A percentile compares a stretch with the other conserved stretches of the same genome.
Conservation (phyloP, 495 filamentous ascomycete genomes). For the Talaromyces wortmannii region DNA sequence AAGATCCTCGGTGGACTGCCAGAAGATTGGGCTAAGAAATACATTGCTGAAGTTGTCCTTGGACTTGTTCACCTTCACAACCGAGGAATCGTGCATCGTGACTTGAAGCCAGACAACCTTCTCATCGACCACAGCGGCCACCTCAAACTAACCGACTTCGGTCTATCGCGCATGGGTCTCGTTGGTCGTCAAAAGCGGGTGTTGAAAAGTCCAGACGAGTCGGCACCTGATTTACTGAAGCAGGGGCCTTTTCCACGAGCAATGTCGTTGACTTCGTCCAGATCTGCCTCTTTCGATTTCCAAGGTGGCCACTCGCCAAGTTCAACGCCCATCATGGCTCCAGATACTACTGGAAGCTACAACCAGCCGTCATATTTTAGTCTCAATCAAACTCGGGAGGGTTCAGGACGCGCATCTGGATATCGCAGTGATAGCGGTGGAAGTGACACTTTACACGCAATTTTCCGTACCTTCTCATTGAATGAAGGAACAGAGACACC, state of each 20-base stretch:
- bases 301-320: conserved; percentile 72
- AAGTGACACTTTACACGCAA: conserved; percentile 75
- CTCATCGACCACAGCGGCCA: conserved; percentile 96
- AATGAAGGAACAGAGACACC: conserved; percentile 47
- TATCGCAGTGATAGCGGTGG: conserved; percentile 89
- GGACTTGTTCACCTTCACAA: conserved; percentile 93
- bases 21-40: conserved; percentile 97
- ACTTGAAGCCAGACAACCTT: conserved; percentile 95
- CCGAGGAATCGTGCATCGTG: conserved; percentile 90
- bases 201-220: conserved; percentile 71
- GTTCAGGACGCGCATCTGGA: conserved; percentile 72
- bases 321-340: conserved; percentile 82
- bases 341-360: conserved; percentile 59
- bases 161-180: conserved; percentile 92
- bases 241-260: conserved; percentile 84
- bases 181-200: conserved; percentile 93
- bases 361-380: conserved; percentile 92
- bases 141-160: conserved; percentile 95
- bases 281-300: conserved; percentile 93
- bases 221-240: conserved; percentile 84
- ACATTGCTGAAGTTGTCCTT: conserved; percentile 89
- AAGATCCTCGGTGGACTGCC: conserved; percentile 85
- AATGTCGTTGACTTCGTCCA: conserved; percentile 80
- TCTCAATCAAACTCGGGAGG: conserved; percentile 68
- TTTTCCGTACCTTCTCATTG: conserved; percentile 79